Conservation (phyloP, 202 grass and related monocot species). For the Brachypodium distachyon region DNA sequence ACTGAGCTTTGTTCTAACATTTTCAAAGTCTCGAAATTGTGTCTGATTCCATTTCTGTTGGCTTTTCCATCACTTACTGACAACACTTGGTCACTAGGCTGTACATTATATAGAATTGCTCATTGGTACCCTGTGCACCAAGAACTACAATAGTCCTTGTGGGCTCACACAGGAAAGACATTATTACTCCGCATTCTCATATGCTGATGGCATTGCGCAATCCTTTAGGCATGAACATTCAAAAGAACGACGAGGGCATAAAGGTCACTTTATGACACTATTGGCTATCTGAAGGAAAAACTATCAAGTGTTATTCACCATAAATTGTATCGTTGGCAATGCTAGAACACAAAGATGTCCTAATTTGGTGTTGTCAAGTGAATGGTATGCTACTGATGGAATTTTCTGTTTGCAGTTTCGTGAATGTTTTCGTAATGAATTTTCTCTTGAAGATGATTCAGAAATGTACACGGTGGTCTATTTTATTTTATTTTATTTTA, state of each 20-base stretch:
- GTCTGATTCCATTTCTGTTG: no score
- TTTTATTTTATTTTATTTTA: no score
- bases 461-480: no score
- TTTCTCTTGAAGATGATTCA: conserved; percentile 4
- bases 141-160: not conserved
- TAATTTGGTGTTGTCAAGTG: not conserved
- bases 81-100: no score
- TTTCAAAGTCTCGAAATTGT: no score
- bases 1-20: no score
- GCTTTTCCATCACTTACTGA: no score
- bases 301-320: not conserved
- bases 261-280: not conserved
- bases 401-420: not conserved
- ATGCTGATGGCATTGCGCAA: not conserved
- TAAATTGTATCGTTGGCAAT: not conserved
- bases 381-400: not conserved
- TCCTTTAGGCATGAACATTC: not conserved
- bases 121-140: not conserved
- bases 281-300: not conserved
- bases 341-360: not conserved
- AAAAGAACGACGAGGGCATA: not conserved
- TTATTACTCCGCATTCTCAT: not conserved
- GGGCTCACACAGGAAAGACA: not conserved
- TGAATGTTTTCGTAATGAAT: not conserved
- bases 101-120: no score